phyloP scores from a whole-genome alignment of 306 rosid species.

The Herpetospermum pedunculosum region DNA sequence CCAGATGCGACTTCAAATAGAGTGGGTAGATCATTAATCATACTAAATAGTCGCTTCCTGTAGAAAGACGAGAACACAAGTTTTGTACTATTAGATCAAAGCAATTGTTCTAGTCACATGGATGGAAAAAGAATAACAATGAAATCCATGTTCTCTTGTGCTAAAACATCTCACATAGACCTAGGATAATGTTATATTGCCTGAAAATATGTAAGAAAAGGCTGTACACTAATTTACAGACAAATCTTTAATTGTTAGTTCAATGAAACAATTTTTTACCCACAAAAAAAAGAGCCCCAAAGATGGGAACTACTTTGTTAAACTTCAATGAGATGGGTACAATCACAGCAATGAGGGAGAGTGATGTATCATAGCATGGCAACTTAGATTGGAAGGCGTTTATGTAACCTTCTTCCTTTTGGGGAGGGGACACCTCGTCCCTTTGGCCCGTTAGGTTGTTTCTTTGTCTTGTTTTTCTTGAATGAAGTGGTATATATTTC shows the following conservation, averaged over 20 bases:
- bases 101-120: background rate
- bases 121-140: background rate
- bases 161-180: background rate
- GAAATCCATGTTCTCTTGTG: background rate
- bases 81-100: background rate
- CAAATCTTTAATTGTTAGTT: background rate
- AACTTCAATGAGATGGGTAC: background rate
- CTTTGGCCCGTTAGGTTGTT: no score
- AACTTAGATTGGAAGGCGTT: no score
- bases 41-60: constrained; percentile 47
- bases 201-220: background rate
- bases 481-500: no score
- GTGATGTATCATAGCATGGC: no score
- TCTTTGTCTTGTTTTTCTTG: no score
- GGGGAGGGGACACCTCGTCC: no score
- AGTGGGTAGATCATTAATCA: constrained; percentile 51
- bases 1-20: constrained; percentile 47
- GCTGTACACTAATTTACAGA: background rate
- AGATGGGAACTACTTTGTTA: background rate
- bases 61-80: constrained; percentile 4
- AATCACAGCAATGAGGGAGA: background rate
- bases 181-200: background rate
- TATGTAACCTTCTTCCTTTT: no score
- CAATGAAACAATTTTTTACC: background rate
- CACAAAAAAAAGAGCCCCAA: background rate